Evolutionary conservation across 345 rosid genomes (phyloP), one percentile per base, ranked within the genome.

Genomic region (Alliaria petiolata): DNA sequence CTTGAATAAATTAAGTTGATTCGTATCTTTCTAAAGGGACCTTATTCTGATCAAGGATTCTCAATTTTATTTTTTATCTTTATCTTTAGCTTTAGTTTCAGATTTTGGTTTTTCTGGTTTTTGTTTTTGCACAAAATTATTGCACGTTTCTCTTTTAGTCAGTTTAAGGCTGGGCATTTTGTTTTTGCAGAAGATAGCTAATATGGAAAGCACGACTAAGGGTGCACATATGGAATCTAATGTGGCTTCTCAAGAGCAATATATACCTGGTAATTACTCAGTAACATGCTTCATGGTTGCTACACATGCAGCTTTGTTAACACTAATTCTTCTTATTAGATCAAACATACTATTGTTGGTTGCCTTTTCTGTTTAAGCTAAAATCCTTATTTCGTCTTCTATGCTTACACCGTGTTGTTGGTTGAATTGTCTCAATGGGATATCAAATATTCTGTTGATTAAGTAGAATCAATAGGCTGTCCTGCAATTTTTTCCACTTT

Each of bases 121-220:
- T 4, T 17, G 11, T 17, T 33, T 31, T 30, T 26, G 19, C 66
- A 36, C 47, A 59, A 35, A 33, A 22, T 15, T 44, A n/a, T 9
- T 6, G 0, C 53, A 28, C 34, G 8, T 62, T 22, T 15, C 49
- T 34, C 11, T 15, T 72, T 31, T 33, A 22, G 39, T 72, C 22
- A 63, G 31, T 14, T 52, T 17, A 54, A 34, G 6, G 64, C 22
- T 34, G 35, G 50, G 25, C 15, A 36, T 14, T 55, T 46, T 65
- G 34, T 26, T 73, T 28, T 75, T 67, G 74, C 69, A 75, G 79
- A 70, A 63, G 26, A 47, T 75, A 53, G 66, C 80, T 71, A 15
- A 12, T 42, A 22, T 60, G 54, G 71, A 15, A 31, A 54, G 52
- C 73, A 8, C 16, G 30, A 5, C 17, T n/a, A 42, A 31, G 38